A percentile compares a stretch with the other conserved stretches of the same genome.
Conservation (phyloP, 1,284 basidiomycete genomes). For the Coniferiporia weirii region DNA sequence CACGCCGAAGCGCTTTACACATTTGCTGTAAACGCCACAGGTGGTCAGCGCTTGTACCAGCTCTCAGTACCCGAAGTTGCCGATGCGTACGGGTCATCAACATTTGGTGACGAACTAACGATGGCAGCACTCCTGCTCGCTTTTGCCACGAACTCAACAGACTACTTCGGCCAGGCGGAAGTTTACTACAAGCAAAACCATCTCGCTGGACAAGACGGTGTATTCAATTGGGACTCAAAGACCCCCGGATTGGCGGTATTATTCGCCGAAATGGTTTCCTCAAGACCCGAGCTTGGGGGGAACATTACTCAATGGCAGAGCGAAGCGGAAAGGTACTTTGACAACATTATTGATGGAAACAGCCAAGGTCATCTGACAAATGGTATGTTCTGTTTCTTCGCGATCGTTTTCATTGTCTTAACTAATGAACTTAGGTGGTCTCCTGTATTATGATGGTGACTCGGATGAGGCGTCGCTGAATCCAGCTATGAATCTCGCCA, state of each 20-base stretch:
- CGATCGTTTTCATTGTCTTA: conserved; percentile 5
- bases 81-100: conserved; percentile 69
- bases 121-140: conserved; percentile 76
- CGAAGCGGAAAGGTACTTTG: conserved; percentile 75
- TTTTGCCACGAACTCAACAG: conserved; percentile 58
- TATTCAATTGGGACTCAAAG: conserved; percentile 90
- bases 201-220: conserved; percentile 47
- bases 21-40: conserved; percentile 63
- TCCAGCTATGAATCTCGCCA: conserved; percentile 81
- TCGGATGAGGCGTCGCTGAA: conserved; percentile 78
- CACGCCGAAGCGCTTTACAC: conserved; percentile 75
- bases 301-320: conserved; percentile 64
- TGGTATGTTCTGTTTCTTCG: conserved; percentile 33
- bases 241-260: conserved; percentile 72
- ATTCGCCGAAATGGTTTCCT: conserved; percentile 60
- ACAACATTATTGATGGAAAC: conserved; percentile 57
- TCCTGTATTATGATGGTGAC: conserved; percentile 77
- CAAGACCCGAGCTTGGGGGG: conserved; percentile 42
- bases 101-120: conserved; percentile 63
- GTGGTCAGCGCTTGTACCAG: conserved; percentile 55
- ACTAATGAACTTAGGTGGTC: conserved; percentile 49
- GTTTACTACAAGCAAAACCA: conserved; percentile 55
- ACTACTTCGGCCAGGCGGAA: conserved; percentile 62
- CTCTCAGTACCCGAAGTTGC: conserved; percentile 59
- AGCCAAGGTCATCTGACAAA: conserved; percentile 49